Conservation (phyloP, 2,329 filamentous ascomycete genomes). For the Colletotrichum salicis region DNA sequence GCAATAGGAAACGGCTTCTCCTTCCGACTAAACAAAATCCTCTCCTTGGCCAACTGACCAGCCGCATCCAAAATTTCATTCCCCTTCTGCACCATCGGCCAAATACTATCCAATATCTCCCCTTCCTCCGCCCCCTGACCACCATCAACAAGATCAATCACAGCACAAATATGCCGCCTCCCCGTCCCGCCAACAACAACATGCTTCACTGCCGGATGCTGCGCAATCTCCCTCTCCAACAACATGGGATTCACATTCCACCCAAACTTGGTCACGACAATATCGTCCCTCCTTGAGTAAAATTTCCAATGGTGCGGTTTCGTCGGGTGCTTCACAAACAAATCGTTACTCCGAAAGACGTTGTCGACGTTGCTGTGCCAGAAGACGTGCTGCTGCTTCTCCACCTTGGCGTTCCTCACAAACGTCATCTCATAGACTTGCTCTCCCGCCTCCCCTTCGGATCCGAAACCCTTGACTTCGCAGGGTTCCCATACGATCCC, state of each 20-base stretch:
- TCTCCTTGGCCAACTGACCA: slow-evolving; percentile 53
- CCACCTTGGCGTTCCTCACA: slow-evolving; percentile 40
- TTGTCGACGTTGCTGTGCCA: slow-evolving; percentile 40
- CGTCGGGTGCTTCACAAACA: slow-evolving; percentile 51
- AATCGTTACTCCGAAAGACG: slow-evolving; percentile 42
- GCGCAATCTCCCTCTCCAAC: slow-evolving; percentile 46
- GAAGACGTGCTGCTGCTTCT: slow-evolving; percentile 49
- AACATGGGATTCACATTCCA: slow-evolving; percentile 55
- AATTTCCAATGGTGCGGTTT: slow-evolving; percentile 48
- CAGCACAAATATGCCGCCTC: slow-evolving; percentile 39
- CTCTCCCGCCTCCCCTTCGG: background rate
- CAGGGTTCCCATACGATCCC: slow-evolving; percentile 12
- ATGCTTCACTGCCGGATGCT: slow-evolving; percentile 42
- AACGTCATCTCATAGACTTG: slow-evolving; percentile 48
- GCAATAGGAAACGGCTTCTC: slow-evolving; percentile 55
- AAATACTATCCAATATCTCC: slow-evolving; percentile 46
- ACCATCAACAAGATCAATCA: slow-evolving; percentile 17
- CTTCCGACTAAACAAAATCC: slow-evolving; percentile 46
- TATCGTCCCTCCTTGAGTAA: slow-evolving; percentile 49
- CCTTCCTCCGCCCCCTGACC: slow-evolving; percentile 31
- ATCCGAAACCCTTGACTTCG: background rate
- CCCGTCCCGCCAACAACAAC: slow-evolving; percentile 48
- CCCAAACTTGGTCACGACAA: slow-evolving; percentile 53
- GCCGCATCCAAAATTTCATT: slow-evolving; percentile 56
- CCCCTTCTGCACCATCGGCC: slow-evolving; percentile 61